Conservation (phyloP, 176 grass and related monocot species). For the Miscanthus lutarioriparius region DNA sequence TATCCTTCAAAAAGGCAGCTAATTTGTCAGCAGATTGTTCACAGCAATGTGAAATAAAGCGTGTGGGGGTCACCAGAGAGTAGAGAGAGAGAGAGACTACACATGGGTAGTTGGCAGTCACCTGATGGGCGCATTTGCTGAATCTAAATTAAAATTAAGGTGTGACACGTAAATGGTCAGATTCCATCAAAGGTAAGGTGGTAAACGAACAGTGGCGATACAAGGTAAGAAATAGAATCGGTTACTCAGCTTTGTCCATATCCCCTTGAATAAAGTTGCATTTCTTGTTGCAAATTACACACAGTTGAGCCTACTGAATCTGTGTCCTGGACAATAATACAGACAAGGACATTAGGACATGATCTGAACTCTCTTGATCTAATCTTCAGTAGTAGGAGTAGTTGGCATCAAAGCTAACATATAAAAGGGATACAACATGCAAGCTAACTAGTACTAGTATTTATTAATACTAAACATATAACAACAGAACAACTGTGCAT, state of each 20-base stretch:
- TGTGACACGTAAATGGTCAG: constrained; percentile 9
- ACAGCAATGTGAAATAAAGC: neutral
- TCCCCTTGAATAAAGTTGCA: neutral
- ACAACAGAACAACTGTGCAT: neutral
- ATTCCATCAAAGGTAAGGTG: constrained; percentile 30
- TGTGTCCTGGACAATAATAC: constrained; percentile 17
- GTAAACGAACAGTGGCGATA: neutral
- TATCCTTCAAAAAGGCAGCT: constrained; percentile 9
- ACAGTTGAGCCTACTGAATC: neutral
- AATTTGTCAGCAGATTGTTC: constrained; percentile 5
- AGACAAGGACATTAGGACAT: constrained; percentile 25
- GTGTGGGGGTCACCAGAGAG: constrained; percentile 6
- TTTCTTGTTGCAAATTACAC: constrained; percentile 1
- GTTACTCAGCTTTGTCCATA: neutral
- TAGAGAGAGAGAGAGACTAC: neutral
- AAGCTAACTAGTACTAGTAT: neutral
- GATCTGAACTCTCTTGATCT: constrained; percentile 3
- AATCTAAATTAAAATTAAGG: constrained; percentile 19
- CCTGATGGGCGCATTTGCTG: neutral
- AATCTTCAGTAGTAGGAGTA: constrained; percentile 16
- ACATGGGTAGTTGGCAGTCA: constrained; percentile 30
- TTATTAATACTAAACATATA: neutral
- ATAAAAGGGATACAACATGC: neutral
- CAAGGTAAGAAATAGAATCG: neutral
- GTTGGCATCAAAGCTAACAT: constrained; percentile 35